phyloP scores from a whole-genome alignment of 2,329 filamentous ascomycete species.

The Sclerotiophoma versabilis region DNA sequence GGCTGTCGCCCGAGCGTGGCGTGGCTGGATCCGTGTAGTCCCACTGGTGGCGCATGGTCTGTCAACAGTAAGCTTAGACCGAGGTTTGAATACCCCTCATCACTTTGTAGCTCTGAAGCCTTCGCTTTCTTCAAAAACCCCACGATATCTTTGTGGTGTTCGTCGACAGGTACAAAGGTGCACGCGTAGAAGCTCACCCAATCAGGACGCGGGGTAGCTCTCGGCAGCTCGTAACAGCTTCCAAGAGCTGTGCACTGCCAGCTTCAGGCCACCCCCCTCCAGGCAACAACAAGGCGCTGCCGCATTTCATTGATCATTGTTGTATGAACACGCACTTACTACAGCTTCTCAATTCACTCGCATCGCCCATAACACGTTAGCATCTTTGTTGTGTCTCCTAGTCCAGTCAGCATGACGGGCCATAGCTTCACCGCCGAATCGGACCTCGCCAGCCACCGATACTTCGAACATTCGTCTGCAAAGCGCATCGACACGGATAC shows the following conservation, averaged over 20 bases:
- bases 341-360: background rate
- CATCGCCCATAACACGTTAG: background rate
- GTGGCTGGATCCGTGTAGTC: background rate
- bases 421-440: slow-evolving; percentile 33
- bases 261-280: slow-evolving; percentile 15
- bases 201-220: slow-evolving; percentile 10
- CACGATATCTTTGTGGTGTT: background rate
- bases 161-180: background rate
- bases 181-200: background rate
- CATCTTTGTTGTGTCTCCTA: background rate
- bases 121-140: background rate
- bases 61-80: background rate
- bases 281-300: slow-evolving; percentile 8
- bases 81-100: background rate
- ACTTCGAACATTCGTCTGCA: slow-evolving; percentile 54
- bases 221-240: slow-evolving; percentile 16
- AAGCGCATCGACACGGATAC: slow-evolving; percentile 54
- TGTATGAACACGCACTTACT: background rate
- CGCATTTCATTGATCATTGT: background rate
- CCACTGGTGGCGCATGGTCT: background rate
- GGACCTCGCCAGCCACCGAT: slow-evolving; percentile 50
- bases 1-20: background rate
- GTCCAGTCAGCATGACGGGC: slow-evolving; percentile 34
- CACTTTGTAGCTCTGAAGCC: background rate
- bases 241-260: slow-evolving; percentile 14